phyloP scores from a whole-genome alignment of 495 filamentous ascomycete species.

The Penicillium arizonense region DNA sequence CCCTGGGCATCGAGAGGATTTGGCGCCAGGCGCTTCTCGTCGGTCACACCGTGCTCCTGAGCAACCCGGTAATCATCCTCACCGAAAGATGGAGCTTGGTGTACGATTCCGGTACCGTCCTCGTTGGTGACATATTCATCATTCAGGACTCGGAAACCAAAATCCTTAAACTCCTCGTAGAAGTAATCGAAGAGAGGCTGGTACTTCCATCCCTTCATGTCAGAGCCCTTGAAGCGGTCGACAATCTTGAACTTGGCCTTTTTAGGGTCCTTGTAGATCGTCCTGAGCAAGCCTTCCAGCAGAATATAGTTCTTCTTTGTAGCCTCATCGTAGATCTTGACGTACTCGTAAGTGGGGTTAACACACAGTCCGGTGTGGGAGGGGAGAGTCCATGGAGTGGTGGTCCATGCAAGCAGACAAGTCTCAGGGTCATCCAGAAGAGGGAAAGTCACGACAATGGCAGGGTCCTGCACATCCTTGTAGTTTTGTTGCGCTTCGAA shows the following conservation, averaged over 20 bases:
- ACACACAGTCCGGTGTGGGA: conserved; percentile 78
- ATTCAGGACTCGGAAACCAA: conserved; percentile 81
- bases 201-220: conserved; percentile 92
- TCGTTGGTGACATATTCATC: conserved; percentile 89
- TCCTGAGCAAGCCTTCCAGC: conserved; percentile 78
- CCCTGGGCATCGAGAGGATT: conserved; percentile 88
- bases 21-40: conserved; percentile 72
- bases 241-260: conserved; percentile 94
- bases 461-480: conserved; percentile 89
- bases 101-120: conserved; percentile 92
- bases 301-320: conserved; percentile 85
- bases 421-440: conserved; percentile 73
- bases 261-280: conserved; percentile 93
- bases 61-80: conserved; percentile 95
- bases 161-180: conserved; percentile 87
- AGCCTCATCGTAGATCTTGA: conserved; percentile 83
- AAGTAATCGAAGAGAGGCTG: conserved; percentile 92
- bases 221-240: conserved; percentile 76
- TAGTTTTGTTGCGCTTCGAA: conserved; percentile 95
- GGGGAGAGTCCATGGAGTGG: conserved; percentile 94
- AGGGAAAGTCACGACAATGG: conserved; percentile 88
- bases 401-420: conserved; percentile 84
- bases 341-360: conserved; percentile 89
- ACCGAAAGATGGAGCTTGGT: conserved; percentile 93
- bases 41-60: conserved; percentile 73